Conservation (phyloP, 768 basidiomycete species). For the Hygrophorus pudorinus region DNA sequence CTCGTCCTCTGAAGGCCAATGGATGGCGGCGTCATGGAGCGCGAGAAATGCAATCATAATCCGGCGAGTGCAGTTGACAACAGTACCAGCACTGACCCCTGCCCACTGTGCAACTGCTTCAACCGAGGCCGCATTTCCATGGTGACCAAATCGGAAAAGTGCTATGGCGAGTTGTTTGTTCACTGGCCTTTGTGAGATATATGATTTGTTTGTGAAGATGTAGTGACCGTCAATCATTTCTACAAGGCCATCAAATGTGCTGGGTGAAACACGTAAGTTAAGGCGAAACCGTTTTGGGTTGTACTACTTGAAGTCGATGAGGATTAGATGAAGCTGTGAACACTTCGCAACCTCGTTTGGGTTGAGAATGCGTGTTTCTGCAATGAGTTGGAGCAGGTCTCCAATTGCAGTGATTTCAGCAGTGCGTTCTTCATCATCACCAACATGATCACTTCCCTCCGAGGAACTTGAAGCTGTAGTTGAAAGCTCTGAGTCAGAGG, state of each 20-base stretch:
- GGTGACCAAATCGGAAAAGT: slow-evolving; percentile 29
- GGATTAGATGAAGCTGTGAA: slow-evolving; percentile 16
- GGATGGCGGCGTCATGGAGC: slow-evolving; percentile 18
- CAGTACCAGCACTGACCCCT: slow-evolving; percentile 23
- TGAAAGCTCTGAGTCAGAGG: too few species aligned
- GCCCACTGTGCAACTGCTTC: slow-evolving; percentile 28
- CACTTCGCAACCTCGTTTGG: slow-evolving; percentile 8
- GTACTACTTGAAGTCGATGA: slow-evolving; percentile 12
- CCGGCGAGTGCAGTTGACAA: slow-evolving; percentile 15
- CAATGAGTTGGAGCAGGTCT: slow-evolving; percentile 8
- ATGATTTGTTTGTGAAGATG: slow-evolving; percentile 20
- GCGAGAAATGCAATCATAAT: slow-evolving; percentile 23
- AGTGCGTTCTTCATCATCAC: too few species aligned
- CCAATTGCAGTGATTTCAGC: background rate
- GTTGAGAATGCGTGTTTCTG: slow-evolving; percentile 8
- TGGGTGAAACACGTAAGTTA: slow-evolving; percentile 19
- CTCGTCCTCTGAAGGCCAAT: slow-evolving; percentile 20
- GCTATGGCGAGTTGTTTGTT: slow-evolving; percentile 26
- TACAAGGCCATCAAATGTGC: slow-evolving; percentile 25
- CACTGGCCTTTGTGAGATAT: slow-evolving; percentile 18
- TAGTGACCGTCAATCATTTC: slow-evolving; percentile 11
- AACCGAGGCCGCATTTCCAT: slow-evolving; percentile 26
- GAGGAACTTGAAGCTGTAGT: too few species aligned
- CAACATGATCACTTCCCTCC: too few species aligned
- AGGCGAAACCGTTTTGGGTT: slow-evolving; percentile 20